phyloP scores from a whole-genome alignment of 2,329 filamentous ascomycete species.

The Aureobasidium sp. region DNA sequence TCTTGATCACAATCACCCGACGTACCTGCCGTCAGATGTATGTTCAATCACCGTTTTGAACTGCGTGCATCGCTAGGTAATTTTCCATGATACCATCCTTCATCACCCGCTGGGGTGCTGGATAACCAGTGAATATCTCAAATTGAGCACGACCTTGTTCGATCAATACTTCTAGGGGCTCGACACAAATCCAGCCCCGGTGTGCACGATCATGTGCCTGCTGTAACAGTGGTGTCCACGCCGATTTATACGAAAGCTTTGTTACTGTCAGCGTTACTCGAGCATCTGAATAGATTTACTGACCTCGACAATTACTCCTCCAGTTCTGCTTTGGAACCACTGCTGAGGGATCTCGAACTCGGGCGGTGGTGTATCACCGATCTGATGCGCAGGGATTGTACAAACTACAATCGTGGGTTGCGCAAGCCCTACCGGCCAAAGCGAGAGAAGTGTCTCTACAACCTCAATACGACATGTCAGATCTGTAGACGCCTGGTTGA shows the following conservation, averaged over 20 bases:
- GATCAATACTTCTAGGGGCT: conserved; percentile 78
- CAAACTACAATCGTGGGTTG: conserved; percentile 79
- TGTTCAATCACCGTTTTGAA: conserved; percentile 10
- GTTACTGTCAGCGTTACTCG: conserved; percentile 4
- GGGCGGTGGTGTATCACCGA: conserved; percentile 69
- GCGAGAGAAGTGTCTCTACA: conserved; percentile 61
- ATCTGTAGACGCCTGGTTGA: conserved; percentile 14
- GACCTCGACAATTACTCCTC: conserved; percentile 73
- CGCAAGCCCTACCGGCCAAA: conserved; percentile 70
- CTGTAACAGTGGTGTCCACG: conserved; percentile 74
- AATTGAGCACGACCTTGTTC: conserved; percentile 88
- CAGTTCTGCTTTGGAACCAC: conserved; percentile 78
- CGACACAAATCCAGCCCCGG: conserved; percentile 77
- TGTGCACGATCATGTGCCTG: conserved; percentile 70
- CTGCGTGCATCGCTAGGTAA: conserved; percentile 20
- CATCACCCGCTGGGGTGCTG: conserved; percentile 77
- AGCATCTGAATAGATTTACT: conserved; percentile 44
- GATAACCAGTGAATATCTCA: conserved; percentile 79
- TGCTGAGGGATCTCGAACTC: conserved; percentile 74
- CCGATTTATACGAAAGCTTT: conserved; percentile 72
- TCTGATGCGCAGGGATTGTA: conserved; percentile 77
- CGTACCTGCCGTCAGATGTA: no score
- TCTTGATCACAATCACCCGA: no score
- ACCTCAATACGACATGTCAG: conserved; percentile 55
- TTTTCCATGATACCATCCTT: conserved; percentile 62